Evolutionary conservation across 73 alveolate genomes (phyloP).

Genomic region (Paramecium biaurelia): DNA sequence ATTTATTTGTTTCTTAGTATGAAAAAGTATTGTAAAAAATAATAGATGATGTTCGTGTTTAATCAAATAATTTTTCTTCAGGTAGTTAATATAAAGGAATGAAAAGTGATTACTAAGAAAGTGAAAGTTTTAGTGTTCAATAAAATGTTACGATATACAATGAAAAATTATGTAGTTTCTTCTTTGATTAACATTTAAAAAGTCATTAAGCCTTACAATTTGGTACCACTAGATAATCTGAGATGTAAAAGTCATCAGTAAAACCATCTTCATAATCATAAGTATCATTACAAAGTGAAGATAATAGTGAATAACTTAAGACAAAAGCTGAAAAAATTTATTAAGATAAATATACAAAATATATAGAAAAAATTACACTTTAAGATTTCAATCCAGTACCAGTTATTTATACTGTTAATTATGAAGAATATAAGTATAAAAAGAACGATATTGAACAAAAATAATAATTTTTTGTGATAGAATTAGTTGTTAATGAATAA

Average conservation of each 20-base stretch:
- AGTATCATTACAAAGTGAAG: background rate
- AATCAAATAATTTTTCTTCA: background rate
- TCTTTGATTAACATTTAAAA: constrained; percentile 11
- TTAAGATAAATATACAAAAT: background rate
- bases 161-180: background rate
- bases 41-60: background rate
- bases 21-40: background rate
- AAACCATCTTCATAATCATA: constrained; percentile 8
- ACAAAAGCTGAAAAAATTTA: background rate
- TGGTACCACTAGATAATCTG: constrained; percentile 13
- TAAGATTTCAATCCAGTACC: constrained; percentile 42
- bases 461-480: background rate
- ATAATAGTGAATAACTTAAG: background rate
- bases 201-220: background rate
- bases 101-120: background rate
- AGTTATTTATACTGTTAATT: background rate
- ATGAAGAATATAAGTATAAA: constrained; percentile 28
- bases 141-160: background rate
- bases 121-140: background rate
- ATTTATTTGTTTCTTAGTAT: background rate
- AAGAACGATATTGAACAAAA: background rate
- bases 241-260: background rate
- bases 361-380: background rate
- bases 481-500: background rate
- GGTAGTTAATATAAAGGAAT: background rate